Evolutionary conservation across 352 stramenopile species (phyloP).

Genomic region (Pythium phragmiticola): DNA sequence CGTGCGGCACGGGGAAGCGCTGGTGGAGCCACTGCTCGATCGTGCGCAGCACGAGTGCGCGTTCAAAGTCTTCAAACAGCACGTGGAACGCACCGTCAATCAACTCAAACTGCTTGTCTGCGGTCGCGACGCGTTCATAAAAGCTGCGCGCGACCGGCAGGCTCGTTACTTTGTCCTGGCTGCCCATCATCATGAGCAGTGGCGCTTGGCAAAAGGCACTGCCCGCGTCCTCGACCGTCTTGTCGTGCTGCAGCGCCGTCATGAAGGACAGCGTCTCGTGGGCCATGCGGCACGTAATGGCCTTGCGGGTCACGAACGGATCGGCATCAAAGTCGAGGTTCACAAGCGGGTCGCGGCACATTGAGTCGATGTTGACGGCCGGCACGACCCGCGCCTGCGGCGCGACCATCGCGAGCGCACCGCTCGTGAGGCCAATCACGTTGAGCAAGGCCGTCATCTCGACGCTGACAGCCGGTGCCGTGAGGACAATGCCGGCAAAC

Average conservation of each 20-base stretch:
- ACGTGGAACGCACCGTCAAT: constrained; percentile 55
- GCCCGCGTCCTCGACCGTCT: constrained; percentile 12
- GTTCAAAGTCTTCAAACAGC: constrained; percentile 63
- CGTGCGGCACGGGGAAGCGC: constrained; percentile 26
- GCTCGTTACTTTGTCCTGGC: constrained; percentile 25
- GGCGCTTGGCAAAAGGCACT: constrained; percentile 18
- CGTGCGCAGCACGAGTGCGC: constrained; percentile 43
- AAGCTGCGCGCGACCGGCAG: constrained; percentile 47
- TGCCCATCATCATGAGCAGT: constrained; percentile 24
- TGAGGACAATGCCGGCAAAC: constrained; percentile 16
- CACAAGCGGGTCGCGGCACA: constrained; percentile 22
- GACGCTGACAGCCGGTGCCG: constrained; percentile 17
- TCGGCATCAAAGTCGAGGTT: constrained; percentile 20
- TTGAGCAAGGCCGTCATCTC: constrained; percentile 23
- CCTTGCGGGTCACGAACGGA: constrained; percentile 15
- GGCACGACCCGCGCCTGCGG: constrained; percentile 22
- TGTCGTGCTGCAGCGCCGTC: constrained; percentile 13
- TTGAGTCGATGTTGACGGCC: constrained; percentile 14
- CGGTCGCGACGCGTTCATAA: constrained; percentile 34
- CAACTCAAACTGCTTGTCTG: constrained; percentile 60
- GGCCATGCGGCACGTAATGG: constrained; percentile 23
- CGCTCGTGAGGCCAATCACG: constrained; percentile 6
- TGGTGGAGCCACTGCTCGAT: constrained; percentile 46
- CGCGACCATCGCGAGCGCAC: constrained; percentile 5
- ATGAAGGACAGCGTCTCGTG: constrained; percentile 20